Conservation (phyloP, 768 basidiomycete species). For the Saitozyma podzolica region DNA sequence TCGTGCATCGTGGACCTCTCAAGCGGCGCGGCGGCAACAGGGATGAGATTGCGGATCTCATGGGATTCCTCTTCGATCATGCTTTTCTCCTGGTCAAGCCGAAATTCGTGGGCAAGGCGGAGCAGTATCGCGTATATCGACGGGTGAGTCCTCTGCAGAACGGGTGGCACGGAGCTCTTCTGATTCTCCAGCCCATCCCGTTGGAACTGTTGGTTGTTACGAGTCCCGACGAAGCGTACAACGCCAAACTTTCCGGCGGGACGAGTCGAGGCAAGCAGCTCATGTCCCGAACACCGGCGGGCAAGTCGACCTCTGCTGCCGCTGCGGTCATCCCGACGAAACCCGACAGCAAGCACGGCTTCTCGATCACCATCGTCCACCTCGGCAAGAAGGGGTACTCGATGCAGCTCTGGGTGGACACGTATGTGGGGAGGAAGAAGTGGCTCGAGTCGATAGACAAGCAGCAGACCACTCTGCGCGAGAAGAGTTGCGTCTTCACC, state of each 20-base stretch:
- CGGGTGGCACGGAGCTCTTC: not conserved
- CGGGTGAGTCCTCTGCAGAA: constrained; percentile 62
- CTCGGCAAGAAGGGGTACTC: constrained; percentile 90
- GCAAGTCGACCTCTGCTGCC: not conserved
- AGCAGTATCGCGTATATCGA: constrained; percentile 89
- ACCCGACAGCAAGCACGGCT: constrained; percentile 71
- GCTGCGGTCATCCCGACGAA: constrained; percentile 46
- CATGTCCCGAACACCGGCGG: constrained; percentile 31
- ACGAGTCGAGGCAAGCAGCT: constrained; percentile 24
- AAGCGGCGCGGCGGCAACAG: constrained; percentile 76
- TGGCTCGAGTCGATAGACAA: constrained; percentile 91
- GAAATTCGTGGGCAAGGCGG: constrained; percentile 73
- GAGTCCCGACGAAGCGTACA: constrained; percentile 69
- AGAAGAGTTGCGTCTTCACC: constrained; percentile 83
- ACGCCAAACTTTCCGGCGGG: constrained; percentile 46
- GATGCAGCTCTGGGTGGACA: constrained; percentile 85
- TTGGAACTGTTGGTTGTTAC: constrained; percentile 85
- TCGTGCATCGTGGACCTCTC: constrained; percentile 84
- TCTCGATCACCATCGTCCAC: constrained; percentile 88
- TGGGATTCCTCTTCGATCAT: constrained; percentile 95
- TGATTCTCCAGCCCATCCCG: constrained; percentile 76
- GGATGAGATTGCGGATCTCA: constrained; percentile 77
- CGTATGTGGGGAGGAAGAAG: constrained; percentile 79
- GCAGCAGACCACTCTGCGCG: constrained; percentile 81
- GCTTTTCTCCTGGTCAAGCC: constrained; percentile 89